phyloP scores from a whole-genome alignment of 306 rosid species.

The Citrullus mucosospermus region DNA sequence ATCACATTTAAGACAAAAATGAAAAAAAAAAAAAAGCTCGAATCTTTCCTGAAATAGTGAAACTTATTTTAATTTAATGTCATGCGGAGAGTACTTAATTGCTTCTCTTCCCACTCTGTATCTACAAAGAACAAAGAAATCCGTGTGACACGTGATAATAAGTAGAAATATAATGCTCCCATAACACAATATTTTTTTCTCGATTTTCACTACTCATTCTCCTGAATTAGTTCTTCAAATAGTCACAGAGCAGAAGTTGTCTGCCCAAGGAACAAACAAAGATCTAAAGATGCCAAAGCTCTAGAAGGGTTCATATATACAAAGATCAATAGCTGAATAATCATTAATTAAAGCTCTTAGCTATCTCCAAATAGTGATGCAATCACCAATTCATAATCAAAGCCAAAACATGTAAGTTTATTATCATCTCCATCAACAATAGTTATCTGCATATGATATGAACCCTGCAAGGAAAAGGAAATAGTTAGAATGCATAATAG shows the following conservation, averaged over 20 bases:
- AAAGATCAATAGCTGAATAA: neutral
- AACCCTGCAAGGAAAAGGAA: slow-evolving; percentile 37
- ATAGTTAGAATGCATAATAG: neutral
- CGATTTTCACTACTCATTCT: neutral
- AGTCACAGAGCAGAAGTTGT: neutral
- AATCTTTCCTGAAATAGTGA: neutral
- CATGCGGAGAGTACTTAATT: neutral
- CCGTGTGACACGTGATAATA: neutral
- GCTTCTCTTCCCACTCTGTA: neutral
- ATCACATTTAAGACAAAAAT: neutral
- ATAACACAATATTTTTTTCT: neutral
- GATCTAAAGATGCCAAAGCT: neutral
- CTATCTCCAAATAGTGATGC: slow-evolving; percentile 52
- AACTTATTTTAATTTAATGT: neutral
- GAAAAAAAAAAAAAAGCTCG: neutral
- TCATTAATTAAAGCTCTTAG: slow-evolving; percentile 19
- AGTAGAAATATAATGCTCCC: neutral
- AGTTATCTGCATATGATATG: slow-evolving; percentile 61
- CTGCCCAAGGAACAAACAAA: neutral
- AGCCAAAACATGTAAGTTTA: slow-evolving; percentile 54
- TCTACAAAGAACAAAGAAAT: neutral
- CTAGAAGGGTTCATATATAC: neutral
- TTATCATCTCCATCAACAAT: slow-evolving; percentile 39
- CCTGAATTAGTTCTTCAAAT: neutral
- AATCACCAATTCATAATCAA: slow-evolving; percentile 55